Evolutionary conservation across 768 basidiomycete genomes (phyloP), one percentile per base, ranked within the genome.

Genomic region (Tubosaeta sp.): DNA sequence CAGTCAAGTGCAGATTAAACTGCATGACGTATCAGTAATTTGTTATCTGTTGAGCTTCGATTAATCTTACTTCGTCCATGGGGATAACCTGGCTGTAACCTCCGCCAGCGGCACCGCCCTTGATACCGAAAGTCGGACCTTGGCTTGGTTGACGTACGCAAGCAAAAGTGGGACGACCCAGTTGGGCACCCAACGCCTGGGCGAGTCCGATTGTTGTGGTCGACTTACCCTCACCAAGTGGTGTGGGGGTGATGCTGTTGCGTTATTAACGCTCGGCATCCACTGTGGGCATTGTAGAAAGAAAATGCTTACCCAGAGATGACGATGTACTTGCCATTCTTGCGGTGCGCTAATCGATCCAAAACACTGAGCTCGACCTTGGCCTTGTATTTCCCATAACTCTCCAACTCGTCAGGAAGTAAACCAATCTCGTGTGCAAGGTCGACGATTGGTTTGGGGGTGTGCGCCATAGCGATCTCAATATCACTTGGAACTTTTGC

Each of bases 51-150:
- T 48, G 46, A 60, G 51, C 3, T 7, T 3, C 8, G 9, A 22
- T 0, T 25, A 4, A 14, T 53, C 69, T 48, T 56, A 88, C 88
- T 75, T 97, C 95, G 63, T 97, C 95, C 95, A 98, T 97, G 36
- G 95, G 95, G 71, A 98, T 98, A 63, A 99, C 90, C 66, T 96
- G 94, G 66, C 91, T 93, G 75, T 98, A 99, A 46, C 95, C 95
- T 54, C 95, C 95, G 35, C 96, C 95, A 38, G 95, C 95, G 32
- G 95, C 95, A 61, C 95, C 96, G 59, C 95, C 95, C 71, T 99
- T 99, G 76, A 99, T 96, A 59, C 95, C 95, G 67, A 98, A 99
- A 0, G 95, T 98, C 30, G 95, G 95, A 12, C 96, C 95, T 70
- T 99, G 95, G 73, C 92, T 94, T 4, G 96, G 96, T 66, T 99